Percentiles rank a stretch among this genome's conserved stretches.
phyloP scores from a whole-genome alignment of 352 stramenopile species.

The Blastocystis sp. region DNA sequence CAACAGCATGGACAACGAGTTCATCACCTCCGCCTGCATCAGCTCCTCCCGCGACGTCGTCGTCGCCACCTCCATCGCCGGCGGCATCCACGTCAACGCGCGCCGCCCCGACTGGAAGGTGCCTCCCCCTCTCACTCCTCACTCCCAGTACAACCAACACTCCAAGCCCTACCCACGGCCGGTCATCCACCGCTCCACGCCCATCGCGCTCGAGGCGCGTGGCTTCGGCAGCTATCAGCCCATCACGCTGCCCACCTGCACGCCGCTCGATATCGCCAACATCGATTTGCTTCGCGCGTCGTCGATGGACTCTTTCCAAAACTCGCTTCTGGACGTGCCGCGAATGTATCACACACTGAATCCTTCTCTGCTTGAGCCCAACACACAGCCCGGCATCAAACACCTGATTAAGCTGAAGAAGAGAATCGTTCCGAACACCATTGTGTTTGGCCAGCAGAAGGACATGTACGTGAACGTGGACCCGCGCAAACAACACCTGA shows the following conservation, averaged over 20 bases:
- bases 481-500: conserved; percentile 36
- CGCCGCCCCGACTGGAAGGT: conserved; percentile 1
- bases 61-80: conserved; percentile 9
- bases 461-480: conserved; percentile 16
- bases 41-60: neutral
- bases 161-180: conserved; percentile 22
- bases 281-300: neutral
- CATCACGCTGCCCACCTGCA: neutral
- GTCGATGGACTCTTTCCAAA: conserved; percentile 17
- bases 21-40: conserved; percentile 11
- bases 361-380: neutral
- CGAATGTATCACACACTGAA: conserved; percentile 1
- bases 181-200: neutral
- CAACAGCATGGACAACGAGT: conserved; percentile 18
- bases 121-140: neutral
- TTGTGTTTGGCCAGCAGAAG: conserved; percentile 34
- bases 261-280: neutral
- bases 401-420: conserved; percentile 16
- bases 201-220: conserved; percentile 14
- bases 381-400: neutral
- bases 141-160: conserved; percentile 3
- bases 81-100: conserved; percentile 33
- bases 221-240: neutral
- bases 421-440: conserved; percentile 40
- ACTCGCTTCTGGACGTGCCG: conserved; percentile 16